Evolutionary conservation across 805 yeast genomes (phyloP), one percentile per base, ranked within the genome.

Genomic region (Lipomyces orientalis): DNA sequence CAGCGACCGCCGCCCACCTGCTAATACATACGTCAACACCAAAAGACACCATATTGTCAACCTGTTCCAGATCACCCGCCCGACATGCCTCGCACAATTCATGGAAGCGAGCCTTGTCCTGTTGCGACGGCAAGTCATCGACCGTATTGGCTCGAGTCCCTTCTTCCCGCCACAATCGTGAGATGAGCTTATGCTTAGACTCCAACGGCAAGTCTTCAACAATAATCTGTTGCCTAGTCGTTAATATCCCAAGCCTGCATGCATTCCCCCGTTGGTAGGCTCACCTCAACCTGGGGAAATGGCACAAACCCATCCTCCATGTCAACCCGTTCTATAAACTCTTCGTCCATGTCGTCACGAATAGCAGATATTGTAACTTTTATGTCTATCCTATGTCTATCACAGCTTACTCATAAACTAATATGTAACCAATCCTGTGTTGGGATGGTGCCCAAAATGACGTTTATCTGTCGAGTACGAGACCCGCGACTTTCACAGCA

Each of bases 31-130:
- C 81, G 65, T 85, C 80, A 14, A 84, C 83, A 0, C 88, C 89
- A 9, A 83, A 81, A 0, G 86, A 78, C 2, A 88, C 81, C 54
- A 87, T 76, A 46, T 84, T 78, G 57, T 88, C 91, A 1, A 85
- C 94, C 59, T 82, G 80, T 46, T 87, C 93, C 1, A 83, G 64
- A 73, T 90, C 94, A 0, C 95, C 95, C 1, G 79, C 73, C 22
- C 95, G 79, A 69, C 95, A 90, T 0, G 93, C 91, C 67, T 81
- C 76, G 69, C 90, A 86, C 14, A 89, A 81, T 55, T 85, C 86
- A 3, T 49, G 55, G 59, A 74, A 75, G 1, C 65, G 70, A 9
- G 35, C 33, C 43, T 61, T 52, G 22, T 54, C 67, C n/a, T 54
- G 56, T 43, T 51, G n/a, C 14, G 61, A 51, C 9, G 59, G 37